Evolutionary conservation across 2,329 filamentous ascomycete species (phyloP).

Genomic region (Mycosphaerella sp.): DNA sequence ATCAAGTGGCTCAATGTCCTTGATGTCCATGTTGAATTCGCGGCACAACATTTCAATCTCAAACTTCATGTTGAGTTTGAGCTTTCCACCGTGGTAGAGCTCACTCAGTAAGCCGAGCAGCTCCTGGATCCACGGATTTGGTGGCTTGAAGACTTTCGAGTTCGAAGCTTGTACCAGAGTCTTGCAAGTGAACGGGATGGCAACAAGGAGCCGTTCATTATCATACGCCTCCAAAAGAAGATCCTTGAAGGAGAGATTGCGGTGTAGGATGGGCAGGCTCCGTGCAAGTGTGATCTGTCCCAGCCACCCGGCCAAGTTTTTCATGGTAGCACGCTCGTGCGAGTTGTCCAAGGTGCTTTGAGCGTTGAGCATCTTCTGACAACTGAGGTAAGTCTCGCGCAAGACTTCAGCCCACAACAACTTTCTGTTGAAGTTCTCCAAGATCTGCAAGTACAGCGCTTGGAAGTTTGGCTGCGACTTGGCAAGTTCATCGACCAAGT

Average conservation of each 20-base stretch:
- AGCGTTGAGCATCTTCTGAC: slow-evolving; percentile 81
- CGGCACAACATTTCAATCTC: slow-evolving; percentile 98
- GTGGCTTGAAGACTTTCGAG: slow-evolving; percentile 85
- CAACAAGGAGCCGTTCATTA: slow-evolving; percentile 81
- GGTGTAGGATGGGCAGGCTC: slow-evolving; percentile 91
- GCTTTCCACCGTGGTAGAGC: slow-evolving; percentile 83
- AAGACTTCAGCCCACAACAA: slow-evolving; percentile 82
- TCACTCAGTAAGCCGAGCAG: slow-evolving; percentile 87
- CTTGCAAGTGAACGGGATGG: slow-evolving; percentile 97
- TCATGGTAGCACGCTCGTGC: slow-evolving; percentile 79
- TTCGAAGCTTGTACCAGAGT: slow-evolving; percentile 77
- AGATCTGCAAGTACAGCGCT: slow-evolving; percentile 80
- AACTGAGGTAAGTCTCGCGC: slow-evolving; percentile 83
- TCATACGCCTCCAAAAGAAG: slow-evolving; percentile 89
- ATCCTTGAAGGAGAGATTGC: slow-evolving; percentile 95
- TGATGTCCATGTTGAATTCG: slow-evolving; percentile 84
- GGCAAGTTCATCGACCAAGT: slow-evolving; percentile 90
- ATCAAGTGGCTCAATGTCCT: slow-evolving; percentile 78
- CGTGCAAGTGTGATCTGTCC: slow-evolving; percentile 87
- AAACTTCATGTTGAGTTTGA: slow-evolving; percentile 96
- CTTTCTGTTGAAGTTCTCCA: slow-evolving; percentile 74
- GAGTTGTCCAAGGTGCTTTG: slow-evolving; percentile 79
- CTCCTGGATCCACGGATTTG: slow-evolving; percentile 97
- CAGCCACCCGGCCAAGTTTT: slow-evolving; percentile 91
- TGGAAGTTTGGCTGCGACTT: slow-evolving; percentile 98